Base-by-base conservation (phyloP, 2,329 filamentous ascomycete species). In the Monosporascus sp. region DNA sequence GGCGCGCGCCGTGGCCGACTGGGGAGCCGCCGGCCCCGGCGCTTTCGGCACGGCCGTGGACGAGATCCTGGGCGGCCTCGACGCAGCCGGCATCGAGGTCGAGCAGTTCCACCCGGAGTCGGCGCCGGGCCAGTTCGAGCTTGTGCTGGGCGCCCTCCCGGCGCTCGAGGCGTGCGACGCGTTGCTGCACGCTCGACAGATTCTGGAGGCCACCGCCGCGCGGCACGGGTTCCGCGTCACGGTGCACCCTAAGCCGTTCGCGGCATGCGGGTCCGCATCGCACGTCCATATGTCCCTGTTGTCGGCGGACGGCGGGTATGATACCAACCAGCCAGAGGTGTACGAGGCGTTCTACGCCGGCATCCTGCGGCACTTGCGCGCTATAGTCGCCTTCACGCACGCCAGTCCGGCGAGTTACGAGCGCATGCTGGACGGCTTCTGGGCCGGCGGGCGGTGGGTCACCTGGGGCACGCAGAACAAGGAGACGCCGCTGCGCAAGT, bases 381-480 rank as follows among this genome's bases (percentile, higher is more conserved):
- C 83, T 2, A 72, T 94, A n/a, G 72, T 79, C 11, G 87, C 90
- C 0, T 86, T 94, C 53, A 84, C 83, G 0, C 82, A 90, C 61
- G 80, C 85, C 37, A 82, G 83, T 58, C 76, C 81, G 1, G 76
- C 77, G 0, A 90, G 85, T 67, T 94, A 94, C 68, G 80, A 81
- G 37, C 81, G 90, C 5, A 77, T 89, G 11, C 70, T 73, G 1
- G 85, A 91, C 51, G 81, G 88, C n/a, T 75, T 74, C 54, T 94
- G 89, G 90, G 81, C 88, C 0, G 88, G 88, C n/a, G 88, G 88
- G 0, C 81, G 84, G 7, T 92, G 86, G 85, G 81, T 92, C 0
- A 74, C 86, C 0, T 95, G 89, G 90, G 90, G 90, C 14, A 88
- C 84, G 5, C 85, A 94, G 70, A 94, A 94, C 68, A 83, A 88